phyloP scores from a whole-genome alignment of 23 red algal genomes.

The Chondrus crispus region DNA sequence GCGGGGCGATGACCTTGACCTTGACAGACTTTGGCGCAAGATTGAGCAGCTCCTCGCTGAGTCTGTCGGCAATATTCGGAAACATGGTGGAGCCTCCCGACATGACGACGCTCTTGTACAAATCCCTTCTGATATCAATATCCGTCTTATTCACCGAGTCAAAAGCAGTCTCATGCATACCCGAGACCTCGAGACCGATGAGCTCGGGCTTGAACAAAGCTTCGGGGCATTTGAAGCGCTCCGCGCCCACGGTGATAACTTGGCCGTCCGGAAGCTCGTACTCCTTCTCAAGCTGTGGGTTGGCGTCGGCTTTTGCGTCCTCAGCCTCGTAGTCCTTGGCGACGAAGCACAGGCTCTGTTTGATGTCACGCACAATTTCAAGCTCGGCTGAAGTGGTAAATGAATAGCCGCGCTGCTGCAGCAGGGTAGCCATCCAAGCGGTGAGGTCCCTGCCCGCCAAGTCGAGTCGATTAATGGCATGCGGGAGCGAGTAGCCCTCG shows the following conservation, averaged over 20 bases:
- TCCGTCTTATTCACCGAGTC: slow-evolving; percentile 96
- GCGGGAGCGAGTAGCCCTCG: slow-evolving; percentile 97
- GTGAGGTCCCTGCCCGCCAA: slow-evolving; percentile 96
- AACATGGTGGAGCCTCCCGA: slow-evolving; percentile 98
- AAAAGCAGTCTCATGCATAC: slow-evolving; percentile 90
- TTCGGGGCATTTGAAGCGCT: slow-evolving; percentile 97
- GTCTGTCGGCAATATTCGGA: slow-evolving; percentile 75
- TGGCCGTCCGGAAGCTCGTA: slow-evolving; percentile 99
- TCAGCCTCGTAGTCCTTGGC: slow-evolving; percentile 96
- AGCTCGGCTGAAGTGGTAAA: slow-evolving; percentile 99
- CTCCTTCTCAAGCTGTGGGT: slow-evolving; percentile 92
- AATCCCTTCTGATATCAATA: slow-evolving; percentile 98
- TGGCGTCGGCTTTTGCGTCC: slow-evolving; percentile 47
- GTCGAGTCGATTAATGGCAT: slow-evolving; percentile 93
- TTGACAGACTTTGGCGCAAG: slow-evolving; percentile 90
- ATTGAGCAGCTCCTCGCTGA: slow-evolving; percentile 81
- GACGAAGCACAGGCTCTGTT: slow-evolving; percentile 93
- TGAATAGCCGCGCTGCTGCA: slow-evolving; percentile 88
- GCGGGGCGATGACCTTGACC: slow-evolving; percentile 97
- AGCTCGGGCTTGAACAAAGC: slow-evolving; percentile 97
- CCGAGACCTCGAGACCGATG: slow-evolving; percentile 78
- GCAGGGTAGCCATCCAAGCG: slow-evolving; percentile 83
- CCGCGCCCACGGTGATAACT: slow-evolving; percentile 87
- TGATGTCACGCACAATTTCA: slow-evolving; percentile 99
- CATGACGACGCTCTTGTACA: slow-evolving; percentile 97